Base-by-base conservation (phyloP, 495 filamentous ascomycete species). In the Aspergillus bridgeri region DNA sequence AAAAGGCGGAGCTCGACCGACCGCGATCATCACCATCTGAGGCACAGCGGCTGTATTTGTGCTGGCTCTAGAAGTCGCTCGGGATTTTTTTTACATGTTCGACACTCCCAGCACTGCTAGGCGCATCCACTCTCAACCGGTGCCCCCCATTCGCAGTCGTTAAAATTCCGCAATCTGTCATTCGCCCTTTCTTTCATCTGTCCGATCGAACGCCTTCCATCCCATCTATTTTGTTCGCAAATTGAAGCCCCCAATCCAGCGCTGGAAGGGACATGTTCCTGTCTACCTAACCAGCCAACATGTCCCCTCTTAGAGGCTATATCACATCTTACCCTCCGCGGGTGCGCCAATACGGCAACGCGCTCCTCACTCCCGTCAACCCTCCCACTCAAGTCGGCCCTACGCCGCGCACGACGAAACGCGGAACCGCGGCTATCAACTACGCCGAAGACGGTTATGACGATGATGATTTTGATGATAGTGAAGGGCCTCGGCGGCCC, bases 381-480 rank as follows among this genome's bases (percentile, higher is more conserved):
- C 89, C 87, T 60, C 83, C 85, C 22, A 75, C 78, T 58, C 80
- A 87, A 59, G 77, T 78, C 20, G 87, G 83, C 23, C 88, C 90
- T 8, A 77, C 84, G 19, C 81, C 89, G 57, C 85, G 93, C 65
- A 96, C 91, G 19, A 98, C 94, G 19, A 99, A 99, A 75, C 89
- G 94, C 69, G 95, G 94, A 42, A 98, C 94, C 3, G 91, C 90
- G 42, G 90, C 91, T 46, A 92, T 97, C 66, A 98, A 96, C 71
- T 99, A 99, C 65, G 92, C 94, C 25, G 94, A 99, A 70, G 91
- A 97, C 65, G 92, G 90, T 18, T 96, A 83, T 63, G 94, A 97
- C 54, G 92, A 98, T 70, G 88, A 94, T 51, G 92, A 96, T 63
- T 93, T 96, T 59, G 92, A 96, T 42, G 92, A 96, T 46, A 89